These are phyloP conservation scores for Coemansia sp. DNA, from an alignment of 371 early-diverging fungal species.

Conservation along the genomic window DNA sequence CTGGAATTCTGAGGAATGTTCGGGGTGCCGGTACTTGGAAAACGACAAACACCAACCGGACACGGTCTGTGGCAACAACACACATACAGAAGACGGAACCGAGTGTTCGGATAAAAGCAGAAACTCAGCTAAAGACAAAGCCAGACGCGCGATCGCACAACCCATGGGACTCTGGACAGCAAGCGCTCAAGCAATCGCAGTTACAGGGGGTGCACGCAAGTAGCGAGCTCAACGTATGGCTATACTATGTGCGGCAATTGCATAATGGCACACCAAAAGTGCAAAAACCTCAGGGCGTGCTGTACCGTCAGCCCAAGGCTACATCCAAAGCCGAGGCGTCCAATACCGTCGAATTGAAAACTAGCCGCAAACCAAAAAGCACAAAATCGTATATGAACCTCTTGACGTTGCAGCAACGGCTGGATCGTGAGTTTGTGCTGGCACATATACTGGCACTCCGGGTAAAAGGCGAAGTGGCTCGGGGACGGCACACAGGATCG, in stretches of 20 bases:
- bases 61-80: background rate
- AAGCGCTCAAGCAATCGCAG: background rate
- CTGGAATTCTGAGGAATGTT: background rate
- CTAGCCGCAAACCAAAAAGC: no score
- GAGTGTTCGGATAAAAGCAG: no score
- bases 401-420: background rate
- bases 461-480: constrained; percentile 13
- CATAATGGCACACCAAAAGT: background rate
- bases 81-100: no score
- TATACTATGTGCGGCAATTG: background rate
- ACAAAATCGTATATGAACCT: background rate
- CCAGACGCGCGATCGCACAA: background rate
- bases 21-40: background rate
- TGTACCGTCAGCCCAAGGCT: background rate
- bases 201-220: background rate
- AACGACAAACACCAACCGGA: background rate
- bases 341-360: background rate
- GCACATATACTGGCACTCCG: constrained; percentile 16
- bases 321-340: background rate
- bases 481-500: constrained; percentile 11
- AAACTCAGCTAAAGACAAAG: no score
- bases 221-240: background rate
- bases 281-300: background rate
- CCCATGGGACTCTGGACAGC: background rate
- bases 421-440: constrained; percentile 11